Percentiles rank a stretch among this genome's conserved stretches.
Conservation (phyloP, 2,329 filamentous ascomycete species). For the Aphanocladium album region DNA sequence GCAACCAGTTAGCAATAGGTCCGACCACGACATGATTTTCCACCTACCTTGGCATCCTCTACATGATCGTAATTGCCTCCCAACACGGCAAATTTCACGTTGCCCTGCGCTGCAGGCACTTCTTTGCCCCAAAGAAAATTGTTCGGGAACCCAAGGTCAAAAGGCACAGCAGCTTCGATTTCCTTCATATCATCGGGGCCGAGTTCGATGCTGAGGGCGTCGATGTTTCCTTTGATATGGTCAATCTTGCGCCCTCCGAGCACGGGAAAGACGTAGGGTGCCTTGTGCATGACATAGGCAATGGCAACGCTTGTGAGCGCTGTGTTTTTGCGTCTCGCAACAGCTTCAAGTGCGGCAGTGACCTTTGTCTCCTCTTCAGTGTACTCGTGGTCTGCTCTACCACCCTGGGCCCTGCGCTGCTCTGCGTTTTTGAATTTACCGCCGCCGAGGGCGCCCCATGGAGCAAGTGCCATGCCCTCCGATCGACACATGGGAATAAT, state of each 20-base stretch:
- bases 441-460: conserved; percentile 54
- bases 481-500: conserved; percentile 39
- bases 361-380: conserved; percentile 49
- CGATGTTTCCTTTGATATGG: conserved; percentile 65
- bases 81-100: conserved; percentile 41
- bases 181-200: conserved; percentile 57
- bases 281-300: conserved; percentile 69
- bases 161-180: conserved; percentile 57
- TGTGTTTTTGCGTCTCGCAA: conserved; percentile 41
- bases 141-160: conserved; percentile 64
- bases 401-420: conserved; percentile 29
- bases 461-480: conserved; percentile 48
- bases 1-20: background rate
- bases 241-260: conserved; percentile 65
- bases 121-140: conserved; percentile 48
- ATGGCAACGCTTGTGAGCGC: conserved; percentile 51
- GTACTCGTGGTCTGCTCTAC: conserved; percentile 32
- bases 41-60: conserved; percentile 31
- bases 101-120: conserved; percentile 31
- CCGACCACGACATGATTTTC: background rate
- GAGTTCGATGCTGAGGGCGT: conserved; percentile 58
- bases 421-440: conserved; percentile 40
- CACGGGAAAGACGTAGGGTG: conserved; percentile 68
- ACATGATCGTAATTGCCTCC: conserved; percentile 50
- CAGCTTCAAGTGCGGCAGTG: conserved; percentile 42